phyloP scores from a whole-genome alignment of 2,329 filamentous ascomycete species.

The Neopestalotiopsis sp. region DNA sequence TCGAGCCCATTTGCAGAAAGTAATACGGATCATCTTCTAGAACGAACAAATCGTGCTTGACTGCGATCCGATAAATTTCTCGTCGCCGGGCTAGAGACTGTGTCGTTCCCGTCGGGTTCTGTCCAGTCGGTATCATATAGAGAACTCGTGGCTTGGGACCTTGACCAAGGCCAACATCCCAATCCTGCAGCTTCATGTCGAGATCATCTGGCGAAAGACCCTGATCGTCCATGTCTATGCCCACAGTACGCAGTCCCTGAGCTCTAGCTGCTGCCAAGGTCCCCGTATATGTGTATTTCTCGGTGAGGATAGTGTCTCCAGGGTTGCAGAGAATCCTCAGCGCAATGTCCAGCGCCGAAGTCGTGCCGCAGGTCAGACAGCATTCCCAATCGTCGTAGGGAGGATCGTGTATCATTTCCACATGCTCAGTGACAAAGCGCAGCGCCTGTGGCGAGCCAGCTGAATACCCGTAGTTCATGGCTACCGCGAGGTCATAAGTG shows the following conservation, averaged over 20 bases:
- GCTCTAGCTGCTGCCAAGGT: constrained; percentile 70
- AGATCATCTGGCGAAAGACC: constrained; percentile 67
- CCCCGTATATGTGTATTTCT: constrained; percentile 54
- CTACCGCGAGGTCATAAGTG: constrained; percentile 40
- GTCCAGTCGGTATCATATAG: constrained; percentile 75
- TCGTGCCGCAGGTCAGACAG: constrained; percentile 69
- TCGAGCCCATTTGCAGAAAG: constrained; percentile 67
- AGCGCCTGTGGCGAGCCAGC: constrained; percentile 73
- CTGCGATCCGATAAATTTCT: constrained; percentile 68
- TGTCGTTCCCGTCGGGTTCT: constrained; percentile 78
- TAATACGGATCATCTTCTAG: constrained; percentile 80
- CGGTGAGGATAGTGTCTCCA: constrained; percentile 72
- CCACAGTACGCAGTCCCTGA: constrained; percentile 64
- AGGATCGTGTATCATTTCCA: constrained; percentile 74
- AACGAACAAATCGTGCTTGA: constrained; percentile 74
- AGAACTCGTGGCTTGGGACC: constrained; percentile 68
- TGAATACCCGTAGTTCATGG: constrained; percentile 78
- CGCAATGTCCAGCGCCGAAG: constrained; percentile 69
- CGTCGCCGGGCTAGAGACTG: constrained; percentile 62
- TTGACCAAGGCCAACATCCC: constrained; percentile 62
- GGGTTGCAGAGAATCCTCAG: constrained; percentile 66
- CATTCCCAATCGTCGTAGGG: constrained; percentile 77
- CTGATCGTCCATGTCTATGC: constrained; percentile 68
- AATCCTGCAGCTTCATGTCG: constrained; percentile 67
- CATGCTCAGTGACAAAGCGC: constrained; percentile 76